Evolutionary conservation across 2,329 filamentous ascomycete species (phyloP).

Genomic region (Pleoardoris graminearum): DNA sequence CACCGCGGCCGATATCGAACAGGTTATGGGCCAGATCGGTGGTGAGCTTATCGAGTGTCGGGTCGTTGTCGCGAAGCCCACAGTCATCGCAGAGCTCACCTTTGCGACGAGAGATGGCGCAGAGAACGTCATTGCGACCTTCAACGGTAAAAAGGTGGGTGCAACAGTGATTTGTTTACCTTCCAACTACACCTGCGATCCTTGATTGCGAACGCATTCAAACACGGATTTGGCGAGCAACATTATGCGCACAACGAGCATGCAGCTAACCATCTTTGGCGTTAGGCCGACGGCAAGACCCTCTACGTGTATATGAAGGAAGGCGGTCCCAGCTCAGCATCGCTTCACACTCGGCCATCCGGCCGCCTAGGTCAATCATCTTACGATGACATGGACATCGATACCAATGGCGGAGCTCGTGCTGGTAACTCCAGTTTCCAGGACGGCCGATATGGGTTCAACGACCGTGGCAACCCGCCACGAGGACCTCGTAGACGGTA

Average conservation of each 20-base stretch:
- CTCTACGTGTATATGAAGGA: slow-evolving; percentile 72
- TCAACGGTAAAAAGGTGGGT: slow-evolving; percentile 76
- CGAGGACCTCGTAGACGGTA: slow-evolving; percentile 41
- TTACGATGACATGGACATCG: slow-evolving; percentile 50
- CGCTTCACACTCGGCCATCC: slow-evolving; percentile 32
- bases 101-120: slow-evolving; percentile 74
- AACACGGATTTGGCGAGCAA: no score
- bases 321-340: slow-evolving; percentile 41
- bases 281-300: slow-evolving; percentile 72
- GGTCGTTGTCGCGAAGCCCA: slow-evolving; percentile 68
- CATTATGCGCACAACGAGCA: no score
- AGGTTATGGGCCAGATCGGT: slow-evolving; percentile 75
- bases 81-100: slow-evolving; percentile 76
- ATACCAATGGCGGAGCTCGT: slow-evolving; percentile 30
- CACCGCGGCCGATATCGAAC: slow-evolving; percentile 80
- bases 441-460: slow-evolving; percentile 51
- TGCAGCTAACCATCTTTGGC: slow-evolving; percentile 33
- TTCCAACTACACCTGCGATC: no score
- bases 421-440: slow-evolving; percentile 46
- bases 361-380: slow-evolving; percentile 27
- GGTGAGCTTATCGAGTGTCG: slow-evolving; percentile 67
- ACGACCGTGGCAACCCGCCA: slow-evolving; percentile 35
- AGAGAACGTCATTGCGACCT: slow-evolving; percentile 72
- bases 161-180: not conserved
- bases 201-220: no score